A percentile compares a stretch with the other conserved stretches of the same genome.
Evolutionary conservation across 2,329 filamentous ascomycete species (phyloP).

Genomic region (Bipolaris sorokiniana): DNA sequence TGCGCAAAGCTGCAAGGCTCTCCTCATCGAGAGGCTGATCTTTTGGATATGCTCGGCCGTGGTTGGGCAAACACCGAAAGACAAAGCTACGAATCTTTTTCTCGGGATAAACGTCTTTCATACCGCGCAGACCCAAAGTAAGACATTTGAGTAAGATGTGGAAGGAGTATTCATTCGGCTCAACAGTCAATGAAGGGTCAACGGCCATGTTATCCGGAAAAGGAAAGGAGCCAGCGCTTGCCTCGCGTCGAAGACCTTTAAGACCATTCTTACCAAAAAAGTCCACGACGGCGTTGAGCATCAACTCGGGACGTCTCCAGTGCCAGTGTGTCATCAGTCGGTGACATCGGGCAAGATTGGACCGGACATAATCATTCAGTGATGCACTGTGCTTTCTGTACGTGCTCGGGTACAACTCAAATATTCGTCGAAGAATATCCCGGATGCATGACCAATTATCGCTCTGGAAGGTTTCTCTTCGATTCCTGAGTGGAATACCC

Average conservation of each 20-base stretch:
- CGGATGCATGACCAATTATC: slow-evolving; percentile 61
- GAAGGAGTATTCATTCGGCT: slow-evolving; percentile 60
- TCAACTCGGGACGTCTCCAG: slow-evolving; percentile 62
- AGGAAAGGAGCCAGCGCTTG: slow-evolving; percentile 57
- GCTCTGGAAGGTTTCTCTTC: slow-evolving; percentile 47
- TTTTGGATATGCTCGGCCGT: slow-evolving; percentile 65
- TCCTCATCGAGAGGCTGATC: slow-evolving; percentile 60
- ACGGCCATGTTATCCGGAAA: slow-evolving; percentile 61
- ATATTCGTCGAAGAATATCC: slow-evolving; percentile 54
- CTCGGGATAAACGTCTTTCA: slow-evolving; percentile 55
- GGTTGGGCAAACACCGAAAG: slow-evolving; percentile 65
- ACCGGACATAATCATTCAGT: slow-evolving; percentile 63
- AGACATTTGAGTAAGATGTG: slow-evolving; percentile 66
- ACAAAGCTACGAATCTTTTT: slow-evolving; percentile 63
- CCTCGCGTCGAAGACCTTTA: slow-evolving; percentile 60
- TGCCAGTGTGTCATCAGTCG: slow-evolving; percentile 61
- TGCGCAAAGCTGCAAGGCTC: slow-evolving; percentile 64
- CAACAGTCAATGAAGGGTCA: slow-evolving; percentile 53
- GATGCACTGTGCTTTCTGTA: slow-evolving; percentile 48
- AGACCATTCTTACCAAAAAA: slow-evolving; percentile 64
- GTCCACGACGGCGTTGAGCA: slow-evolving; percentile 62
- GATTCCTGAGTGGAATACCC: slow-evolving; percentile 55
- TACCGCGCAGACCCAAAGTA: slow-evolving; percentile 56
- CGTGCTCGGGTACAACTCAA: slow-evolving; percentile 56
- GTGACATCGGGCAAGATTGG: slow-evolving; percentile 60